A percentile compares a stretch with the other conserved stretches of the same genome.
Evolutionary conservation across 495 filamentous ascomycete species (phyloP).

Genomic region (Jackrogersella minutella): DNA sequence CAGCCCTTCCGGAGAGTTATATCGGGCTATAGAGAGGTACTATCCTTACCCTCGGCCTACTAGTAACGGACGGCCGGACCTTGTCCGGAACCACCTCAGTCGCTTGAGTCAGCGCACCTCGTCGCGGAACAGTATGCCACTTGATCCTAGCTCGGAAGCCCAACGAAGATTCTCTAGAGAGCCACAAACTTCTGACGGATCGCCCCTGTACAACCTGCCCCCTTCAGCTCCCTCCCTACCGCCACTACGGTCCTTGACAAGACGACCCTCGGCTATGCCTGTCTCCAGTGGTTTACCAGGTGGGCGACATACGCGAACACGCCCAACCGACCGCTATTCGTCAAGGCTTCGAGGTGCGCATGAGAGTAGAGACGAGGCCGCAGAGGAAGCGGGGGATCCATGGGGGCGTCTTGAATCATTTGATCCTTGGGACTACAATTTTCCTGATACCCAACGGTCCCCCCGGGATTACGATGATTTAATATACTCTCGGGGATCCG

Average conservation of each 20-base stretch:
- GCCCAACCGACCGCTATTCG: constrained; percentile 42
- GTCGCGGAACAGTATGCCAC: constrained; percentile 48
- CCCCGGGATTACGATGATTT: too few relatives aligned
- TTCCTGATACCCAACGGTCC: too few relatives aligned
- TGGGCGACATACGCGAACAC: constrained; percentile 40
- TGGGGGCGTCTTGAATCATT: constrained; percentile 29
- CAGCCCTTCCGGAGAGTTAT: constrained; percentile 54
- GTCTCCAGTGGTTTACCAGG: constrained; percentile 19
- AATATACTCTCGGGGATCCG: too few relatives aligned
- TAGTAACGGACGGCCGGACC: constrained; percentile 34
- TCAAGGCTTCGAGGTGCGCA: constrained; percentile 41
- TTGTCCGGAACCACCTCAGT: constrained; percentile 27
- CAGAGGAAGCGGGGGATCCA: constrained; percentile 26
- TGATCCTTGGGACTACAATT: too few relatives aligned
- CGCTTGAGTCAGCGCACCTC: constrained; percentile 20
- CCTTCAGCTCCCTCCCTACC: constrained; percentile 47
- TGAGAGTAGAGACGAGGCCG: constrained; percentile 21
- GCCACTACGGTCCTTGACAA: constrained; percentile 50
- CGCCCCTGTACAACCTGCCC: constrained; percentile 31
- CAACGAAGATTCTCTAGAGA: constrained; percentile 50
- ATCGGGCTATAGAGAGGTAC: constrained; percentile 55
- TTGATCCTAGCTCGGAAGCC: constrained; percentile 46
- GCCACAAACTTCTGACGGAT: constrained; percentile 43
- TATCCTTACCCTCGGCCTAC: constrained; percentile 31
- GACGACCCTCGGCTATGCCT: constrained; percentile 40